These are phyloP conservation scores for Russula olivacea DNA, from an alignment of 768 basidiomycete species.

Conservation along the genomic window DNA sequence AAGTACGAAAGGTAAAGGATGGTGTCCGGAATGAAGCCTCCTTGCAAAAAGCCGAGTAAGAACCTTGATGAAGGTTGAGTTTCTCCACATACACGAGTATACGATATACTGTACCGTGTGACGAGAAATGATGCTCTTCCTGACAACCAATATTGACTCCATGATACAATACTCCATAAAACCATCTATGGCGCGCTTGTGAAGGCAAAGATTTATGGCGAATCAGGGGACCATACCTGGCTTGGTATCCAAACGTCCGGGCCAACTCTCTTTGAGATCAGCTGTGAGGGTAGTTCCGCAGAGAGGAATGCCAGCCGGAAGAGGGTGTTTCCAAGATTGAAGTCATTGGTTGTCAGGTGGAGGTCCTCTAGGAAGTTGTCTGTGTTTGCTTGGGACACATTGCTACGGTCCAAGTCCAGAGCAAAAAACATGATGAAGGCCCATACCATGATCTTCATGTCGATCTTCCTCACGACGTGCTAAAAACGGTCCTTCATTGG, in stretches of 20 bases:
- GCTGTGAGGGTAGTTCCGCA: not conserved
- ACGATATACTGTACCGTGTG: not conserved
- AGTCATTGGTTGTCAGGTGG: not conserved
- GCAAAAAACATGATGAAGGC: not conserved
- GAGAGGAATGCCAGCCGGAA: conserved; percentile 1
- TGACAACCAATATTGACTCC: conserved; percentile 1
- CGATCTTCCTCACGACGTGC: not conserved
- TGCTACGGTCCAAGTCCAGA: not conserved
- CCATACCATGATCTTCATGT: not conserved
- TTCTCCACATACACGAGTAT: not conserved
- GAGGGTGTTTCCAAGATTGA: not conserved
- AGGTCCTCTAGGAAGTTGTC: not conserved
- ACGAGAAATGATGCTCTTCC: not conserved
- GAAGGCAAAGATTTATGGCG: not conserved
- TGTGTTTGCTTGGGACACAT: not conserved
- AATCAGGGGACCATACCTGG: not conserved
- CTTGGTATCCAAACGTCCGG: conserved; percentile 1
- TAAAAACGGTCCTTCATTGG: not conserved
- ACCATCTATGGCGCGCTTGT: not conserved
- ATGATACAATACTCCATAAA: not conserved
- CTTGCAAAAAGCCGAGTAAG: not conserved
- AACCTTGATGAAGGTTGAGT: not conserved
- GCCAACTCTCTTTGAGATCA: not conserved
- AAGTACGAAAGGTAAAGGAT: not conserved
- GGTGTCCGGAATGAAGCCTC: not conserved